Evolutionary conservation across 495 filamentous ascomycete species (phyloP).

Genomic region (Aspergillus nanangensis): DNA sequence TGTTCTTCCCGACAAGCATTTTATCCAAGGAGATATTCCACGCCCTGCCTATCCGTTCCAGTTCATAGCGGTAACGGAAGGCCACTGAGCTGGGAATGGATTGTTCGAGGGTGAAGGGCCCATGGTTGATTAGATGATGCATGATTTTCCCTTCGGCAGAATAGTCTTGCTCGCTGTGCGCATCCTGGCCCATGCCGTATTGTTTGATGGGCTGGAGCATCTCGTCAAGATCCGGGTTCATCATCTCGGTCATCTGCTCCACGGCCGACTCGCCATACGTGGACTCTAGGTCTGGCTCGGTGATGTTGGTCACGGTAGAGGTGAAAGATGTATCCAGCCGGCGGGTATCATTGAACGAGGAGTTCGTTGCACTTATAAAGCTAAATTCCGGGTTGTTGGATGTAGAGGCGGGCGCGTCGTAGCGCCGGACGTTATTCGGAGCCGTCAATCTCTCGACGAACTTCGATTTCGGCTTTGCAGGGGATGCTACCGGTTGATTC

Average conservation of each 20-base stretch:
- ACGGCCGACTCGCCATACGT: conserved; percentile 30
- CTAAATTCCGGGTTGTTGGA: conserved; percentile 14
- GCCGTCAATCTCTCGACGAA: conserved; percentile 21
- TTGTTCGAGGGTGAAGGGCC: conserved; percentile 30
- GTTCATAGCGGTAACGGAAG: conserved; percentile 41
- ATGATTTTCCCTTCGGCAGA: conserved; percentile 21
- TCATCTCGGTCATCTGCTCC: too few relatives aligned
- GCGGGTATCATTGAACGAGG: conserved; percentile 12
- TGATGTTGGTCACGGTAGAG: conserved; percentile 25
- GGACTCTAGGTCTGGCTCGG: conserved; percentile 26
- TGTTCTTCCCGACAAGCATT: conserved; percentile 24
- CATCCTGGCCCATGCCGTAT: background rate
- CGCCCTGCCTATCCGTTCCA: conserved; percentile 32
- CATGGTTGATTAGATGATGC: conserved; percentile 20
- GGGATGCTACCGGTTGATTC: conserved; percentile 1
- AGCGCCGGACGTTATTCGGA: conserved; percentile 12
- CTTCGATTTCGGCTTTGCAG: conserved; percentile 4
- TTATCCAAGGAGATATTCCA: conserved; percentile 30
- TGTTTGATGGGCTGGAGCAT: conserved; percentile 18
- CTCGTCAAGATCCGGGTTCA: too few relatives aligned
- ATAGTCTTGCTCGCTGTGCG: conserved; percentile 1
- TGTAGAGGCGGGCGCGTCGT: conserved; percentile 6
- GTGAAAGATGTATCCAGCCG: conserved; percentile 24
- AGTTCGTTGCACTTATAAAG: conserved; percentile 19
- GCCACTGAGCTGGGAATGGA: conserved; percentile 25